Evolutionary conservation across 2,329 filamentous ascomycete species (phyloP).

Genomic region (Bipolaris sorokiniana): DNA sequence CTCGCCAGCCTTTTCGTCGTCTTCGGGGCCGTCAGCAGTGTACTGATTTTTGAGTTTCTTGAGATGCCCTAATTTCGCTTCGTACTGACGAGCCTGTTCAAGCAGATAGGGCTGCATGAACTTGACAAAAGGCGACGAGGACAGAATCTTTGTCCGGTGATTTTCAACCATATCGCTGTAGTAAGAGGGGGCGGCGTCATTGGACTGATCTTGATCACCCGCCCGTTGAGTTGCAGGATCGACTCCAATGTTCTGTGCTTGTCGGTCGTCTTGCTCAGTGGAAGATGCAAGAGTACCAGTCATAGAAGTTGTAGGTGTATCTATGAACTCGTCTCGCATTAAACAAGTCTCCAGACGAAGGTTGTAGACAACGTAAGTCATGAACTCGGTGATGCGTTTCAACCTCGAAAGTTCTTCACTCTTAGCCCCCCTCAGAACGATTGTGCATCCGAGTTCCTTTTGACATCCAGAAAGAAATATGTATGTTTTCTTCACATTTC

Average conservation of each 20-base stretch:
- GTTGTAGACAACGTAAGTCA: constrained; percentile 99
- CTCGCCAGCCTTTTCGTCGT: constrained; percentile 41
- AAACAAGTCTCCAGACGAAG: constrained; percentile 93
- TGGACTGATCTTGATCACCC: constrained; percentile 57
- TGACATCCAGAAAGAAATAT: constrained; percentile 92
- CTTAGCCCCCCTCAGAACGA: constrained; percentile 83
- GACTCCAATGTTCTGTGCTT: neutral
- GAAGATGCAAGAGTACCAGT: constrained; percentile 42
- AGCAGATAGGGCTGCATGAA: constrained; percentile 93
- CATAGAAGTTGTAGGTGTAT: constrained; percentile 70
- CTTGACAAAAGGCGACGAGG: constrained; percentile 93
- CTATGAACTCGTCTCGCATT: constrained; percentile 89
- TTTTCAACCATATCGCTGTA: constrained; percentile 96
- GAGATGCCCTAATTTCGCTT: constrained; percentile 80
- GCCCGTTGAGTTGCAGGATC: constrained; percentile 2
- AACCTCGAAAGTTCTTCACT: constrained; percentile 74
- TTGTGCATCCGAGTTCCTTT: constrained; percentile 90
- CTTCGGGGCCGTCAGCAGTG: constrained; percentile 39
- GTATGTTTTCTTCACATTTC: constrained; percentile 87
- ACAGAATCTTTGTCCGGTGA: constrained; percentile 90
- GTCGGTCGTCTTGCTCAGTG: constrained; percentile 16
- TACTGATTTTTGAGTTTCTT: constrained; percentile 81
- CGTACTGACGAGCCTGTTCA: constrained; percentile 89
- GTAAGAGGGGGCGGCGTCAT: constrained; percentile 85
- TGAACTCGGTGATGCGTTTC: constrained; percentile 95